Conservation (phyloP, 208 protist species). For the Trypanosoma congolense region DNA sequence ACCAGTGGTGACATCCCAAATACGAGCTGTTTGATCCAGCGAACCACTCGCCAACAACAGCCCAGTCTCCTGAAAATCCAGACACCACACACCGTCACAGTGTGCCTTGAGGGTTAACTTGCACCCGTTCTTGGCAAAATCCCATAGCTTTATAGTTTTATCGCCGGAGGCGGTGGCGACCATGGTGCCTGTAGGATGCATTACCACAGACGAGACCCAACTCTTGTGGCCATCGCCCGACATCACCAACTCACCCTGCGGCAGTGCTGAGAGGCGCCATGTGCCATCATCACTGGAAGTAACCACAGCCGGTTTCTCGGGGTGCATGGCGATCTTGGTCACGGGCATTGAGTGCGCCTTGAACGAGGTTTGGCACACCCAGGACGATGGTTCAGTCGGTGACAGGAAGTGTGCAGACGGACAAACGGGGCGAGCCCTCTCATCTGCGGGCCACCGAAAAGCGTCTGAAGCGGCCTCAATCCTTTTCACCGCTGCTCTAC, state of each 20-base stretch:
- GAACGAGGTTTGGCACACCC: conserved; percentile 65
- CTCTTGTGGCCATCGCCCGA: conserved; percentile 93
- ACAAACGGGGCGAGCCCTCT: conserved; percentile 25
- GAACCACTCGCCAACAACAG: conserved; percentile 88
- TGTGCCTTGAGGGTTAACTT: conserved; percentile 87
- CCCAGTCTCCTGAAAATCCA: conserved; percentile 93
- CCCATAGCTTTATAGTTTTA: conserved; percentile 96
- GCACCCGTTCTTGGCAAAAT: conserved; percentile 90
- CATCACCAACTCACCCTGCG: conserved; percentile 91
- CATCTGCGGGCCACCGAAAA: conserved; percentile 69
- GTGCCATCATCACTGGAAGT: conserved; percentile 94
- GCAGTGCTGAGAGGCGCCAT: conserved; percentile 93
- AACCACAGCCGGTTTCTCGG: conserved; percentile 92
- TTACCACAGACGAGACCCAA: conserved; percentile 86
- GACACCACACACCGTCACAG: conserved; percentile 93
- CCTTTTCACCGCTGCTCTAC: not conserved
- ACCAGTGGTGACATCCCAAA: conserved; percentile 90
- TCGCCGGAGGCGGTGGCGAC: conserved; percentile 94
- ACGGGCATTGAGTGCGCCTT: conserved; percentile 86
- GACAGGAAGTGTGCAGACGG: not conserved
- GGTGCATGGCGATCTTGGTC: conserved; percentile 88
- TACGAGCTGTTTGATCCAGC: conserved; percentile 92
- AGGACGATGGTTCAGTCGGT: conserved; percentile 32
- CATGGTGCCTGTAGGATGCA: conserved; percentile 91
- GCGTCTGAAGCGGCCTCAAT: conserved; percentile 11